Evolutionary conservation across 768 basidiomycete species (phyloP).

Genomic region (Tylopilus sp.): DNA sequence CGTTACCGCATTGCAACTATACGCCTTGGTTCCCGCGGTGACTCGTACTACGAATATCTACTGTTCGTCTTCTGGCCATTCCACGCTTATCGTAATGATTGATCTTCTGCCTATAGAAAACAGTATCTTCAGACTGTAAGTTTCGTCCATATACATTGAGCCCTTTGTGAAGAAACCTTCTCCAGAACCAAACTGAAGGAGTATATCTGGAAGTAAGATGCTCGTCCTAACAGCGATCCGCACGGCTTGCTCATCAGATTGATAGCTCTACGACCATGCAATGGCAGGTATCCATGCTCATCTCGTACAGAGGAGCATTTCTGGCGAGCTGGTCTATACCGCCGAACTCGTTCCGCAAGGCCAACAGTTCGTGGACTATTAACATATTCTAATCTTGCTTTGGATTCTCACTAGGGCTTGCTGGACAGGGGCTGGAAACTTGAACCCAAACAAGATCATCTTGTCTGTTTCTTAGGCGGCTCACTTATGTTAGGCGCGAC

Average conservation of each 20-base stretch:
- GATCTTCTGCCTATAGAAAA: conserved; percentile 19
- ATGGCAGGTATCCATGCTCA: conserved; percentile 78
- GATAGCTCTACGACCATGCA: conserved; percentile 86
- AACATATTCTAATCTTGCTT: background rate
- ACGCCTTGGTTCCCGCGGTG: conserved; percentile 86
- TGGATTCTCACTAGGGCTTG: conserved; percentile 5
- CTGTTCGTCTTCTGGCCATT: conserved; percentile 44
- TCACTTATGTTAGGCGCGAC: conserved; percentile 90
- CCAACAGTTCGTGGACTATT: conserved; percentile 32
- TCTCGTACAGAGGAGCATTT: conserved; percentile 63
- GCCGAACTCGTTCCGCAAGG: conserved; percentile 73
- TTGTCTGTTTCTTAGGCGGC: conserved; percentile 93
- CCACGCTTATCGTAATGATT: background rate
- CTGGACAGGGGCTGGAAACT: conserved; percentile 63
- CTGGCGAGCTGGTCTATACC: conserved; percentile 67
- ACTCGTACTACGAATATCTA: conserved; percentile 92
- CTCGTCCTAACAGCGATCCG: background rate
- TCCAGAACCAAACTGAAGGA: conserved; percentile 65
- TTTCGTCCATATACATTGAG: background rate
- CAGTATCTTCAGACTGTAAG: conserved; percentile 34
- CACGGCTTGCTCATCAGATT: conserved; percentile 1
- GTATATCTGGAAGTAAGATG: conserved; percentile 66
- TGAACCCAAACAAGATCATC: conserved; percentile 89
- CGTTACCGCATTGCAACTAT: conserved; percentile 66
- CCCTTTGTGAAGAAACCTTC: conserved; percentile 2